Base-by-base conservation (phyloP, 805 yeast genomes). In the Candida odintsovae region DNA sequence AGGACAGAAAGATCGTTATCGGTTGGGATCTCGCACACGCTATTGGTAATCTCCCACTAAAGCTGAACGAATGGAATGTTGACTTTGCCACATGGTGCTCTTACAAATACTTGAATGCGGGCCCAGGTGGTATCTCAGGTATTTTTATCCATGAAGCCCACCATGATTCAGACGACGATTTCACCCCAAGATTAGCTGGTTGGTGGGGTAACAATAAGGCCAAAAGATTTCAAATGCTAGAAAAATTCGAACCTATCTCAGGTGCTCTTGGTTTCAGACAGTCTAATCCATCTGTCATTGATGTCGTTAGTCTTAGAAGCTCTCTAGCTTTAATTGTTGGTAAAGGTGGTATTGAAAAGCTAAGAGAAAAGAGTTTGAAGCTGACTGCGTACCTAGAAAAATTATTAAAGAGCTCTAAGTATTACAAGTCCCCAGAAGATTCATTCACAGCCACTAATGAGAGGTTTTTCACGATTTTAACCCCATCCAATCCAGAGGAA, bases 11-110 rank as follows among this genome's bases (percentile, higher is more conserved):
- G 22, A 73, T 86, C 31, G 68, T 76, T 2, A 86, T 83, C 25
- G 97, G 97, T 1, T 90, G 97, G 97, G 98, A 90, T 64, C 71
- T 90, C 54, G 98, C 98, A 1, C 98, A 90, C 63, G 96, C 95
- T 2, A 92, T 75, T 2, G 98, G 97, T 2, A 92, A 92, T 63
- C 90, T 88, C 2, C 82, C 80, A 8, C 65, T 92, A 44, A 56
- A 75, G 42, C 67, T 90, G 44, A 97, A 90, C 62, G 88, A 86
- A 42, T 90, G 97, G 96, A 69, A 75, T 47, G 94, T 87, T 5
- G 98, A 90, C 65, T 90, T 90, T 69, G 98, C 97, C 1, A 88
- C 80, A 18, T 90, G 96, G 90, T 90, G 98, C 63, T 82, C 95
- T 5, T 90, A 90, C 71, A 90, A 90, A 63, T 90, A 90, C 62